A percentile compares a stretch with the other conserved stretches of the same genome.
These are phyloP conservation scores for Candida hungchunana DNA, from an alignment of 805 yeast genomes.

Conservation along the genomic window DNA sequence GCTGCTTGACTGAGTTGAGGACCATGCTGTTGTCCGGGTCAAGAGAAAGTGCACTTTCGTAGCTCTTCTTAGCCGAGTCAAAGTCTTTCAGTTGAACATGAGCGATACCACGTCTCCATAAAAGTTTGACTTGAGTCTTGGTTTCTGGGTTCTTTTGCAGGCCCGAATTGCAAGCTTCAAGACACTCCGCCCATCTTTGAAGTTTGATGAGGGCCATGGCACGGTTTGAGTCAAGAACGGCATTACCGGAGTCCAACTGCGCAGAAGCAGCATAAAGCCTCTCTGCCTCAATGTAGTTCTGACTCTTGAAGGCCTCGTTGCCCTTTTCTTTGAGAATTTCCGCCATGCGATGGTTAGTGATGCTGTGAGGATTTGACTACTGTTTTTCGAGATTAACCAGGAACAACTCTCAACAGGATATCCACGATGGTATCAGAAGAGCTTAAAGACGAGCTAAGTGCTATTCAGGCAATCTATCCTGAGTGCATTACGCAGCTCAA, in stretches of 20 bases:
- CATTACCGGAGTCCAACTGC: constrained; percentile 40
- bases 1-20: constrained; percentile 29
- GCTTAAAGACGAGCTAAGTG: constrained; percentile 67
- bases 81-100: constrained; percentile 28
- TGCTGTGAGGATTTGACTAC: neutral
- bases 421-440: constrained; percentile 37
- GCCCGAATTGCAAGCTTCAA: constrained; percentile 48
- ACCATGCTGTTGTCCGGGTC: constrained; percentile 41
- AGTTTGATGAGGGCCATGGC: constrained; percentile 62
- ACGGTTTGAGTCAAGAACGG: constrained; percentile 61
- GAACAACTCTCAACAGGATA: neutral
- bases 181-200: constrained; percentile 44
- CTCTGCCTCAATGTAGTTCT: constrained; percentile 48
- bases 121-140: constrained; percentile 41
- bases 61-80: constrained; percentile 28
- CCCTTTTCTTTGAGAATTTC: constrained; percentile 38
- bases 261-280: constrained; percentile 54
- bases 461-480: constrained; percentile 87
- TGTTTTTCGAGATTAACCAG: neutral
- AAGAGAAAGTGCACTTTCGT: constrained; percentile 34
- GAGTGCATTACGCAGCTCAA: constrained; percentile 40
- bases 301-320: constrained; percentile 44
- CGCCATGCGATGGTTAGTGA: constrained; percentile 18
- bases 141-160: constrained; percentile 29
- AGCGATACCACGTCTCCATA: constrained; percentile 48